A percentile compares a stretch with the other conserved stretches of the same genome.
phyloP scores from a whole-genome alignment of 2,329 filamentous ascomycete species.

The Arthrobotrys entomopaga region DNA sequence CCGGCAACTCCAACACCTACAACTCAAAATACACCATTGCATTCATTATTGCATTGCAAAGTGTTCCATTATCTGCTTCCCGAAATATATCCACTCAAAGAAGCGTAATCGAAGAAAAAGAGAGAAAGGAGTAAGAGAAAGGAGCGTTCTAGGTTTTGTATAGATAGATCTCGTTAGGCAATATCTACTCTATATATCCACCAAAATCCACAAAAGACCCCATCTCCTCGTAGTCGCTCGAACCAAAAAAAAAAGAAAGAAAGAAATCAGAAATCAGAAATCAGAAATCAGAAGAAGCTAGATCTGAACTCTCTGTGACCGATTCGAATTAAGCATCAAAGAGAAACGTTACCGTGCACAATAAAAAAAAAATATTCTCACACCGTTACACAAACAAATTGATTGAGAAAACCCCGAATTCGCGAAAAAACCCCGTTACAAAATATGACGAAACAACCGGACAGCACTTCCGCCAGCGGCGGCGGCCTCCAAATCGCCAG shows the following conservation, averaged over 20 bases:
- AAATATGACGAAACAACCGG: constrained; percentile 31
- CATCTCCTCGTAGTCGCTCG: constrained; percentile 27
- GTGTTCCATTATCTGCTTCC: background rate
- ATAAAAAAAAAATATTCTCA: background rate
- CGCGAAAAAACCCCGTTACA: constrained; percentile 23
- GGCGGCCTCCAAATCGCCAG: constrained; percentile 28
- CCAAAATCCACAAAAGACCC: constrained; percentile 25
- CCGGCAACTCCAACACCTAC: constrained; percentile 38
- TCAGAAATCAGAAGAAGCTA: too few species aligned
- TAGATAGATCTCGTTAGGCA: constrained; percentile 48
- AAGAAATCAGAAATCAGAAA: background rate
- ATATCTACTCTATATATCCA: constrained; percentile 33
- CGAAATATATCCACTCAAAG: background rate
- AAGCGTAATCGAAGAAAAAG: background rate
- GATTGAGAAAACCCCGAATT: background rate
- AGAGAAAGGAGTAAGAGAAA: constrained; percentile 22
- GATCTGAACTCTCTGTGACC: background rate
- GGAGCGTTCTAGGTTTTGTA: constrained; percentile 36
- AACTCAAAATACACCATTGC: constrained; percentile 31
- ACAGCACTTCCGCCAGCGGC: background rate
- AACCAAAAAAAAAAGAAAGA: constrained; percentile 13
- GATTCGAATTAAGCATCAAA: constrained; percentile 8
- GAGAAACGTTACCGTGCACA: constrained; percentile 10
- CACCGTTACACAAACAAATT: background rate
- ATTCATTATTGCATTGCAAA: too few species aligned